These are phyloP conservation scores for Jaltomata sinuosa DNA, from an alignment of 257 asterid genomes.

Conservation along the genomic window DNA sequence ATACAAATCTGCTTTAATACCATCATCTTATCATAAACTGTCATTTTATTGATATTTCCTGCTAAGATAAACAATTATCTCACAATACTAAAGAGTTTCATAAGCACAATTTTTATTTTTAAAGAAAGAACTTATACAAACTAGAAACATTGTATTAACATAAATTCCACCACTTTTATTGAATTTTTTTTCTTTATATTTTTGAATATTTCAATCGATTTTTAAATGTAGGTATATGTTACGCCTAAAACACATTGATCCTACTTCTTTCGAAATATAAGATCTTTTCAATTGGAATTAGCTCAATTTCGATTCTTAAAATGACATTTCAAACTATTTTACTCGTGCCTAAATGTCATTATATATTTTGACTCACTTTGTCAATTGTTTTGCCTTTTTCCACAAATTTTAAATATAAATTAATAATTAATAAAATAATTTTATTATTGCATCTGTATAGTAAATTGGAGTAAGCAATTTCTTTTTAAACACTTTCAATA, in stretches of 20 bases:
- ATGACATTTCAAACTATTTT: neutral
- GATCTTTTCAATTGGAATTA: neutral
- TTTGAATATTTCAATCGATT: neutral
- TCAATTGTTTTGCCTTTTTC: neutral
- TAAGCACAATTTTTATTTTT: neutral
- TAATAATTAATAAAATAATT: neutral
- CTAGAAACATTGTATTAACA: neutral
- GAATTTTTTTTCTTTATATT: neutral
- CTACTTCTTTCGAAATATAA: neutral
- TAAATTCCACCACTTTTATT: neutral
- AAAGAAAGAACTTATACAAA: neutral
- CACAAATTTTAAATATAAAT: neutral
- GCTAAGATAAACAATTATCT: neutral
- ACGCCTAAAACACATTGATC: too few species aligned
- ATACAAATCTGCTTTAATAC: neutral
- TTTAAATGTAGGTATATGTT: too few species aligned
- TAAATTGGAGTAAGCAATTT: neutral
- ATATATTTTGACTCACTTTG: neutral
- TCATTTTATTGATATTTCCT: neutral
- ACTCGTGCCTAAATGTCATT: neutral
- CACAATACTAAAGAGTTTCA: neutral
- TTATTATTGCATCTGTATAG: neutral
- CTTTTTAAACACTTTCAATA: neutral
- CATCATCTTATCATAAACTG: neutral
- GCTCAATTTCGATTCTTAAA: neutral